Base-by-base conservation (phyloP, 2,329 filamentous ascomycete species). In the Arthrobotrys musiformis region DNA sequence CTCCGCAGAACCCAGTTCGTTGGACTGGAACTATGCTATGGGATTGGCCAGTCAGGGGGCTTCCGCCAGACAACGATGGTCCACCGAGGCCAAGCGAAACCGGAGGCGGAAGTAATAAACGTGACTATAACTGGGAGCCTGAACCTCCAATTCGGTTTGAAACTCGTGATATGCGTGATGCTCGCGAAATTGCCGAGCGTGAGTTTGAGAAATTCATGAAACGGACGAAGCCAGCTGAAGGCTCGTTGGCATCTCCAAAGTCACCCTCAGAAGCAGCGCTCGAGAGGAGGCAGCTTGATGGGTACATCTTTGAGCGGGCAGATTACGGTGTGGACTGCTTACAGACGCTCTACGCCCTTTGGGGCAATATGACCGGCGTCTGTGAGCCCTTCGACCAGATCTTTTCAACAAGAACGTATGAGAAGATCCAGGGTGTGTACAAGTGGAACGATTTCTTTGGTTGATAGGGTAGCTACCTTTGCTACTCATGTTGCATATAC, bases 321-420 rank as follows among this genome's bases (percentile, higher is more conserved):
- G 63, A 68, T 35, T 68, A 68, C 9, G 63, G 63, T 28, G 48
- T 17, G 4, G 63, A 56, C n/a, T 68, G 63, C 33, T 44, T 68
- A n/a, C 22, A 52, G 28, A 42, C 63, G 30, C n/a, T 64, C 28
- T 62, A 62, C 13, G 58, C 58, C 22, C 40, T 62, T 8, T 62
- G 58, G 58, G 42, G 42, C 24, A 62, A 62, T 22, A 48, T 62
- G 37, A 46, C 58, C 11, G 11, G 19, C 26, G 58, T 46, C 5
- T 62, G 58, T 13, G 22, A 62, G 13, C 58, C 58, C 1, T 62
- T 62, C 37, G 33, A 46, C 24, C 35, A 22, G 26, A 15, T 62
- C 19, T 62, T 62, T 40, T 62, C 58, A 19, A 44, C 58, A 17
- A 30, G 37, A 8, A 46, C 19, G 1, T 62, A 62, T 13, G 58